These are phyloP conservation scores for Candida pseudoviswanathii DNA, from an alignment of 1,139 yeast genomes.

Conservation along the genomic window DNA sequence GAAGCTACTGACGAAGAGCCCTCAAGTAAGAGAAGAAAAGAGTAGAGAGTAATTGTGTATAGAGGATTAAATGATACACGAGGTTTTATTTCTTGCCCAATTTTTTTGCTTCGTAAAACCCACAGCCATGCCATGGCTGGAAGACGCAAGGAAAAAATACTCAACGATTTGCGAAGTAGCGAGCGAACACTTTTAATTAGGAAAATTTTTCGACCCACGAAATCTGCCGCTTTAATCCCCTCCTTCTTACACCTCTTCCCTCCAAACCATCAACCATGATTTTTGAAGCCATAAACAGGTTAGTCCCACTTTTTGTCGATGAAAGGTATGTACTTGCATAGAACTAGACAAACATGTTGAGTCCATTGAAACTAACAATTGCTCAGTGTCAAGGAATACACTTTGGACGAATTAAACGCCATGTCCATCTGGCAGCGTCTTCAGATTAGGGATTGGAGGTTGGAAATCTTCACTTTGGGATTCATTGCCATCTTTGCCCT, in stretches of 20 bases:
- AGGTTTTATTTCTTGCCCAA: not conserved
- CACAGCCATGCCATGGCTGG: not conserved
- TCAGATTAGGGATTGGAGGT: slow-evolving; percentile 66
- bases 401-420: slow-evolving; percentile 53
- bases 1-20: slow-evolving; percentile 18
- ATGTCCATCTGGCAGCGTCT: slow-evolving; percentile 57
- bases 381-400: slow-evolving; percentile 19
- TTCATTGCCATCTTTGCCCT: slow-evolving; percentile 48
- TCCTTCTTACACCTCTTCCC: not conserved
- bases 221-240: not conserved
- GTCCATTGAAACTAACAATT: slow-evolving; percentile 11
- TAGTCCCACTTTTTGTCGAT: slow-evolving; percentile 14
- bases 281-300: slow-evolving; percentile 14
- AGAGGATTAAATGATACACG: not conserved
- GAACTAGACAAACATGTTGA: not conserved
- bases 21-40: slow-evolving; percentile 28
- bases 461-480: slow-evolving; percentile 62
- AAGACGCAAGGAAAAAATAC: not conserved
- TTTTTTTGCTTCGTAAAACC: not conserved
- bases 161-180: not conserved
- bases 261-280: slow-evolving; percentile 11
- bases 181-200: too few relatives aligned
- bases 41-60: slow-evolving; percentile 5
- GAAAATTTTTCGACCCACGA: slow-evolving; percentile 4
- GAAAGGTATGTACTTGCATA: slow-evolving; percentile 10